These are phyloP conservation scores for Torrubiellomyces zombiae DNA, from an alignment of 2,329 filamentous ascomycete species.

Conservation along the genomic window DNA sequence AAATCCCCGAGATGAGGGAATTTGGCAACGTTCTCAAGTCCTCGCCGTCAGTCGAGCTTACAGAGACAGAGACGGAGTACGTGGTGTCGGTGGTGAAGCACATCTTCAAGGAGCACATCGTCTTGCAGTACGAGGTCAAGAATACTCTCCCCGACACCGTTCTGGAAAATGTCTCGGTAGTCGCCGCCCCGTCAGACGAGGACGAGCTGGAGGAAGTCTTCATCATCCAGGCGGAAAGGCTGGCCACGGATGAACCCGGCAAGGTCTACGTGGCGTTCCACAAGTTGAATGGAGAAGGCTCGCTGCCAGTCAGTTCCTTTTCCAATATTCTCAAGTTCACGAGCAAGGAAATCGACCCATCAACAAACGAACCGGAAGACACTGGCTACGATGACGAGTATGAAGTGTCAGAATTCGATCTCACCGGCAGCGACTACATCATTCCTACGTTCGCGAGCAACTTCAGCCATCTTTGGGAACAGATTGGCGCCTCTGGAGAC, in stretches of 20 bases:
- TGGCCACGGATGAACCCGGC: constrained; percentile 72
- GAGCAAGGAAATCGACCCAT: constrained; percentile 93
- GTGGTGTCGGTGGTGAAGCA: constrained; percentile 90
- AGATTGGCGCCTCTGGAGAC: constrained; percentile 74
- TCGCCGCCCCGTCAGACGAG: constrained; percentile 64
- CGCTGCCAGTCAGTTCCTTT: constrained; percentile 68
- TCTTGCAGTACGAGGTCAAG: constrained; percentile 93
- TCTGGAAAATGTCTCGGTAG: constrained; percentile 73
- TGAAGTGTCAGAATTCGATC: constrained; percentile 83
- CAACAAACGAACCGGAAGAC: constrained; percentile 83
- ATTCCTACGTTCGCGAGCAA: constrained; percentile 85
- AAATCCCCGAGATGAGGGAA: constrained; percentile 78
- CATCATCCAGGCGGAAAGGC: constrained; percentile 73
- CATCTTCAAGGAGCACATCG: constrained; percentile 92
- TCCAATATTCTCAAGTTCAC: constrained; percentile 93
- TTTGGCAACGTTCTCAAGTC: constrained; percentile 90
- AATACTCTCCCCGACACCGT: constrained; percentile 89
- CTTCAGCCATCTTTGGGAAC: constrained; percentile 92
- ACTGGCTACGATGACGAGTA: constrained; percentile 94
- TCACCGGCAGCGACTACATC: constrained; percentile 84
- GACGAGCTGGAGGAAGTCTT: constrained; percentile 83
- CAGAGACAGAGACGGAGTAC: constrained; percentile 94
- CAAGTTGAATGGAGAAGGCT: constrained; percentile 57
- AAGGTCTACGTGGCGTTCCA: constrained; percentile 93
- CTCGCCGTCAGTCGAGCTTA: constrained; percentile 70